phyloP scores from a whole-genome alignment of 192 early-diverging fungal genomes.

The Dissophora globulifera region DNA sequence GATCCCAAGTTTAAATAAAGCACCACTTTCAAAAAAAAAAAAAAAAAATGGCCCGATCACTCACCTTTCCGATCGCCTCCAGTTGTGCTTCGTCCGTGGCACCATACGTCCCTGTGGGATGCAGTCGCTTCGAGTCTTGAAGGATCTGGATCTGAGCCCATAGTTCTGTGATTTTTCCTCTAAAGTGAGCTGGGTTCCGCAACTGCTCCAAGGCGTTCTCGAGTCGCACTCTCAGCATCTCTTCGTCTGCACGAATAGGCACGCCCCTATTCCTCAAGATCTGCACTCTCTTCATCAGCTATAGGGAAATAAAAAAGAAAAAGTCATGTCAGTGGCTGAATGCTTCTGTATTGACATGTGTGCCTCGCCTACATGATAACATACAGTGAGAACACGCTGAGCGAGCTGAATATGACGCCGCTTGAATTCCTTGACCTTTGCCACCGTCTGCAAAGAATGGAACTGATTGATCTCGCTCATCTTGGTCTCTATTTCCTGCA shows the following conservation, averaged over 20 bases:
- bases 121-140: slow-evolving; percentile 63
- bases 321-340: too few species aligned
- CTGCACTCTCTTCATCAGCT: slow-evolving; percentile 91
- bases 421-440: slow-evolving; percentile 82
- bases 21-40: too few species aligned
- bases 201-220: slow-evolving; percentile 82
- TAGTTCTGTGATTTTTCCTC: slow-evolving; percentile 84
- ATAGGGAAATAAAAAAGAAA: background rate
- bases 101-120: slow-evolving; percentile 56
- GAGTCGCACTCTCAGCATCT: slow-evolving; percentile 75
- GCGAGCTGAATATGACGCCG: slow-evolving; percentile 81
- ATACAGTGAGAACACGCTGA: slow-evolving; percentile 69
- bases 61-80: slow-evolving; percentile 65
- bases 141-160: slow-evolving; percentile 83
- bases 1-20: too few species aligned
- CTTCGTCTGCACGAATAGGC: slow-evolving; percentile 86
- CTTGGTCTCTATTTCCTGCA: slow-evolving; percentile 61
- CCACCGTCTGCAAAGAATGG: slow-evolving; percentile 76
- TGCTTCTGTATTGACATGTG: too few species aligned
- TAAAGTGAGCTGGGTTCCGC: slow-evolving; percentile 80
- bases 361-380: too few species aligned
- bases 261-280: slow-evolving; percentile 85
- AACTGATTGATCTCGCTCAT: slow-evolving; percentile 42
- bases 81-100: slow-evolving; percentile 68
- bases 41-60: background rate